A percentile compares a stretch with the other conserved stretches of the same genome.
phyloP scores from a whole-genome alignment of 1,284 basidiomycete species.

The Trametes polyzona region DNA sequence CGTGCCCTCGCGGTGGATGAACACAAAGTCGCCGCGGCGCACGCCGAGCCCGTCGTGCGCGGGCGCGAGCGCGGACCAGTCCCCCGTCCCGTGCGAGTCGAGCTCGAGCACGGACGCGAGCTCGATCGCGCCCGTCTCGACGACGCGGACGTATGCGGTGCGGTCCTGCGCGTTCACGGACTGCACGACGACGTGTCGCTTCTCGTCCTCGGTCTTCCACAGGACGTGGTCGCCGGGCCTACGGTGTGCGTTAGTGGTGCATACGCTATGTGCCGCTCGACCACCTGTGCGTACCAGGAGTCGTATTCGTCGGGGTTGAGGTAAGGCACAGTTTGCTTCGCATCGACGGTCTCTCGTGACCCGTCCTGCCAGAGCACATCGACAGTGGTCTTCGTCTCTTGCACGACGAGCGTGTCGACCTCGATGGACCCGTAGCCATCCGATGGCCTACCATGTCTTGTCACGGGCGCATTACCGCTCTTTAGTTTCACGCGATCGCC shows the following conservation, averaged over 20 bases:
- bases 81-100: constrained; percentile 76
- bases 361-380: constrained; percentile 93
- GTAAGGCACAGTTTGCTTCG: constrained; percentile 79
- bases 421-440: constrained; percentile 49
- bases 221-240: constrained; percentile 93
- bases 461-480: constrained; percentile 50
- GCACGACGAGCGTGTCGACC: constrained; percentile 65
- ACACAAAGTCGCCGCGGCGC: constrained; percentile 82
- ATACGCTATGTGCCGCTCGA: background rate
- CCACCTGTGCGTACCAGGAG: constrained; percentile 63
- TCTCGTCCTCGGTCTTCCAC: constrained; percentile 79
- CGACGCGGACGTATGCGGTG: constrained; percentile 66
- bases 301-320: constrained; percentile 85
- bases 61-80: constrained; percentile 47
- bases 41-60: constrained; percentile 73
- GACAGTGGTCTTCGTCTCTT: constrained; percentile 70
- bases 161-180: constrained; percentile 74
- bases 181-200: constrained; percentile 78
- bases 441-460: constrained; percentile 56
- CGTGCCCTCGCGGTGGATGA: constrained; percentile 68
- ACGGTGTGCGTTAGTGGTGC: background rate
- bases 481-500: constrained; percentile 69
- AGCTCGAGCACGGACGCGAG: constrained; percentile 86
- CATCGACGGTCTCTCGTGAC: constrained; percentile 56
- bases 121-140: constrained; percentile 58